Evolutionary conservation across 179 eudicot species (phyloP), one percentile per base, ranked within the genome.

Genomic region (Vitellaria paradoxa): DNA sequence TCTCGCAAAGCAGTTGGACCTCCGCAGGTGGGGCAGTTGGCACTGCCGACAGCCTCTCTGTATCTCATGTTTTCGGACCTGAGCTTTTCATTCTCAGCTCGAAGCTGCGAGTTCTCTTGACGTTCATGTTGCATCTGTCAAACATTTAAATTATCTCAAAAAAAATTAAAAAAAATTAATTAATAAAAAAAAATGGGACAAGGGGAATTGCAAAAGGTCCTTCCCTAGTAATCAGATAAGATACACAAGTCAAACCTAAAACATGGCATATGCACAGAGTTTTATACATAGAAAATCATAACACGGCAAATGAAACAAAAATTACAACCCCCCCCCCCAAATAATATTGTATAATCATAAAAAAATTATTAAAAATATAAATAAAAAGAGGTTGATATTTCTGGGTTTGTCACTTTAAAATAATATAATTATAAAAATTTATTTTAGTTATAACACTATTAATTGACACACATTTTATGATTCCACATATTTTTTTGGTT

Each of bases 71-170:
- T 87, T 40, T 87, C 90, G 3, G 86, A 80, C 30, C 79, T 77
- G 12, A 87, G 86, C 70, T 65, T 82, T 14, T 84, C 86, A 23
- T 84, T 85, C 69, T 87, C 86, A 18, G 68, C 50, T 18, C 84
- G 76, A 30, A 85, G 81, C 3, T 82, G 72, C 24, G 65, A 8
- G 69, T 85, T 84, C 68, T 85, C 90, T 66, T 55, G 52, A 46
- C 87, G 82, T 67, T 85, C 90, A 60, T 85, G 88, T 23, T 85
- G 85, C 60, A 80, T 76, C 89, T 86, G 26, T 12, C 53, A 69
- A 46, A 21, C 15, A 46, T 23, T 61, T 4, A 7, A 47, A 73
- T 3, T 49, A 59, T 55, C 30, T 5, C 46, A 46, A 40, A 40
- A 11, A 62, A 45, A 60, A 17, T 37, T 10, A 59, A 30, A 61